These are phyloP conservation scores for Saccharomycopsis sp. DNA, from an alignment of 805 yeast species.

Conservation along the genomic window DNA sequence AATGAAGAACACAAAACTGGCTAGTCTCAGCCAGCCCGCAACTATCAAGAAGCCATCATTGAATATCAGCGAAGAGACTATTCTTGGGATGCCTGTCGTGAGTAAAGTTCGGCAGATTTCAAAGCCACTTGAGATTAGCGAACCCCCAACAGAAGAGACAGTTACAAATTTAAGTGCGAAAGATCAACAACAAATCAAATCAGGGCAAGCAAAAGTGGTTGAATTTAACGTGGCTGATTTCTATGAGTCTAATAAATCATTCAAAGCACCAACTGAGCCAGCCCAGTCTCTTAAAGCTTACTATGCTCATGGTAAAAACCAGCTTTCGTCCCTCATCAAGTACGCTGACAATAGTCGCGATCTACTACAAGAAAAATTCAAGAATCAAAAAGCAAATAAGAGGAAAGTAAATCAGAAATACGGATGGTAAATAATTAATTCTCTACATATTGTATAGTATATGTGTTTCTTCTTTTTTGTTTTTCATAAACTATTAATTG, in stretches of 20 bases:
- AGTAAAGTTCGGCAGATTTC: background rate
- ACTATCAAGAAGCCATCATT: too few relatives aligned
- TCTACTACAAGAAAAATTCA: conserved; percentile 23
- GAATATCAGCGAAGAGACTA: too few relatives aligned
- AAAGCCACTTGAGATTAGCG: background rate
- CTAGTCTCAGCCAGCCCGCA: too few relatives aligned
- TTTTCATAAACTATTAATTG: conserved; percentile 27
- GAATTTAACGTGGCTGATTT: conserved; percentile 29
- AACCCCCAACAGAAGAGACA: too few relatives aligned
- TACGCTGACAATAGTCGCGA: conserved; percentile 27
- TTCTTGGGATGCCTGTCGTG: conserved; percentile 17
- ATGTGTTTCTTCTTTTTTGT: too few relatives aligned
- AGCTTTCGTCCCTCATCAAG: conserved; percentile 27
- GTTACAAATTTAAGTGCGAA: background rate
- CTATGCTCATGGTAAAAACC: conserved; percentile 28
- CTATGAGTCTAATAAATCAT: conserved; percentile 21
- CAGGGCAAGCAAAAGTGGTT: conserved; percentile 16
- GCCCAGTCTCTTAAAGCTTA: conserved; percentile 25
- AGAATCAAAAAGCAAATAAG: conserved; percentile 21
- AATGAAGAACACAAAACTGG: conserved; percentile 5
- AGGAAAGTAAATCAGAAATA: conserved; percentile 21
- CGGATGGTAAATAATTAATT: conserved; percentile 23
- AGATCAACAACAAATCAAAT: background rate
- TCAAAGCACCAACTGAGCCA: conserved; percentile 23
- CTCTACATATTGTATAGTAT: too few relatives aligned